Evolutionary conservation across 306 rosid genomes (phyloP).

Genomic region (Calophaca sinica): DNA sequence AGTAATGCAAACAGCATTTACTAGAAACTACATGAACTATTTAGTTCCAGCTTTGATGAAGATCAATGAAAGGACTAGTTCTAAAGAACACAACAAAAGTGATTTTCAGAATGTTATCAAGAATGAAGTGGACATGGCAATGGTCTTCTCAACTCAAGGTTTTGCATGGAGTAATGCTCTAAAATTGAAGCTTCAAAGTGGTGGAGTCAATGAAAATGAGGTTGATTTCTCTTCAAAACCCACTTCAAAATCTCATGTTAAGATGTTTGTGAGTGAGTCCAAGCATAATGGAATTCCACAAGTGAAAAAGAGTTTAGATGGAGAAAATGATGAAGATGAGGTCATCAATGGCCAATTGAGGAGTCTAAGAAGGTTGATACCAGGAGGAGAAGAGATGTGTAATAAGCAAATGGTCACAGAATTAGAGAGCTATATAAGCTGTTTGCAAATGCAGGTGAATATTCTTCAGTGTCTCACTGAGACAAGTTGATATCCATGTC

Average conservation of each 20-base stretch:
- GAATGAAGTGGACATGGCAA: slow-evolving; percentile 79
- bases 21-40: slow-evolving; percentile 58
- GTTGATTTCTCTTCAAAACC: neutral
- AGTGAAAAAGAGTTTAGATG: neutral
- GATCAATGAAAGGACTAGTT: slow-evolving; percentile 44
- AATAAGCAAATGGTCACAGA: slow-evolving; percentile 60
- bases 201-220: neutral
- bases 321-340: slow-evolving; percentile 37
- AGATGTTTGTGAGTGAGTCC: no score
- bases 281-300: neutral
- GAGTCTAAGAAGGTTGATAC: slow-evolving; percentile 59
- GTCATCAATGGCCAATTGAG: slow-evolving; percentile 38
- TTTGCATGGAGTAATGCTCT: slow-evolving; percentile 79
- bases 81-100: neutral
- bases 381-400: slow-evolving; percentile 71
- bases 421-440: slow-evolving; percentile 66
- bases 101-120: slow-evolving; percentile 50
- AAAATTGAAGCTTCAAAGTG: slow-evolving; percentile 53
- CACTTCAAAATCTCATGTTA: no score
- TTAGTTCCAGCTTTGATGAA: slow-evolving; percentile 62
- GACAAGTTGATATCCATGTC: no score
- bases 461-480: slow-evolving; percentile 64
- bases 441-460: slow-evolving; percentile 79
- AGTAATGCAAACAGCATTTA: slow-evolving; percentile 49
- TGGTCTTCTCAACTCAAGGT: slow-evolving; percentile 65